Percentiles rank a stretch among this genome's conserved stretches.
These are phyloP conservation scores for Mycena leptocephala DNA, from an alignment of 768 basidiomycete species.

Conservation along the genomic window DNA sequence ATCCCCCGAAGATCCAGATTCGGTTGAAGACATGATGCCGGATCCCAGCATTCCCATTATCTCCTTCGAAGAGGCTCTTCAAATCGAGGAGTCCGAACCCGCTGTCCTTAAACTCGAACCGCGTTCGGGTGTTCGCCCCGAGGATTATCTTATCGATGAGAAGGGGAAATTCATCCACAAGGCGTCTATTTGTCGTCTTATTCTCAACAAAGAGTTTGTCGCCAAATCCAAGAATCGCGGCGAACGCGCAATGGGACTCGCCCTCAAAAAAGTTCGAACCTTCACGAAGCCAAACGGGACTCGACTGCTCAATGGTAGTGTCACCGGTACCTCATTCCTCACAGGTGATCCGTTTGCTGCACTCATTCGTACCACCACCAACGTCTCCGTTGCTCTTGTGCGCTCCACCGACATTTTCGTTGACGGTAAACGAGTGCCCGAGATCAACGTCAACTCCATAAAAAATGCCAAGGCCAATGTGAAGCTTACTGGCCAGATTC, in stretches of 20 bases:
- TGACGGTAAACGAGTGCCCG: not conserved
- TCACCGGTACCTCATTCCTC: not conserved
- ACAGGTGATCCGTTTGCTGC: not conserved
- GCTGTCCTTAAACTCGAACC: not conserved
- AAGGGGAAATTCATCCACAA: too few species aligned
- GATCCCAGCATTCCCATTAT: too few species aligned
- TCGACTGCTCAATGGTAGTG: not conserved
- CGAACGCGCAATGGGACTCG: too few species aligned
- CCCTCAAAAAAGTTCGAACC: not conserved
- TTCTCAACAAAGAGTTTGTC: too few species aligned
- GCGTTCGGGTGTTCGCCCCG: not conserved
- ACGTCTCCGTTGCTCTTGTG: not conserved
- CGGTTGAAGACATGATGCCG: not conserved
- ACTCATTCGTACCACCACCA: not conserved
- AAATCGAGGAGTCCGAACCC: not conserved
- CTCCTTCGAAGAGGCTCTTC: not conserved
- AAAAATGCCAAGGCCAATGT: not conserved
- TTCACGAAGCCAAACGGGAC: not conserved
- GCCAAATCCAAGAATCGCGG: too few species aligned
- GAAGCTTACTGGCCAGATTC: constrained; percentile 7
- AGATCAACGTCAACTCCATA: not conserved
- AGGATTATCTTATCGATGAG: too few species aligned
- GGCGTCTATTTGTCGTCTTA: too few species aligned
- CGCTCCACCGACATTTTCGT: not conserved
- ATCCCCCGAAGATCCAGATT: not conserved